A percentile compares a stretch with the other conserved stretches of the same genome.
Evolutionary conservation across 2,329 filamentous ascomycete genomes (phyloP).

Genomic region (Colletotrichum phormii): DNA sequence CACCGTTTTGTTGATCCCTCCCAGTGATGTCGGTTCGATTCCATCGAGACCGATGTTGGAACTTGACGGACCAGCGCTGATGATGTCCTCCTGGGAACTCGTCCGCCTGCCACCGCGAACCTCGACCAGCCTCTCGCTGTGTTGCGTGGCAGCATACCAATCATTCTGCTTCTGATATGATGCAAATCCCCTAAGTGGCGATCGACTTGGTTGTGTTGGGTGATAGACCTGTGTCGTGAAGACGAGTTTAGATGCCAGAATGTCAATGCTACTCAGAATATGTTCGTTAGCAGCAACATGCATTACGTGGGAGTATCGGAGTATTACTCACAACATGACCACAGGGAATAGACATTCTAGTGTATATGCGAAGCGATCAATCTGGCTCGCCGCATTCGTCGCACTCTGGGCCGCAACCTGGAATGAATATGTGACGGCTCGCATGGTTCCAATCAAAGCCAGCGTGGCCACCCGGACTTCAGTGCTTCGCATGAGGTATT

Average conservation of each 20-base stretch:
- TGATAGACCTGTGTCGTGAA: slow-evolving; percentile 34
- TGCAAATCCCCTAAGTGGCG: neutral
- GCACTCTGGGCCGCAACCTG: slow-evolving; percentile 51
- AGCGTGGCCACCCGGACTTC: slow-evolving; percentile 53
- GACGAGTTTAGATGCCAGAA: slow-evolving; percentile 48
- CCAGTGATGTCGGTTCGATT: neutral
- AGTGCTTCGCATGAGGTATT: slow-evolving; percentile 53
- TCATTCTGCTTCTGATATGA: neutral
- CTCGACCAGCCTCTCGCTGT: neutral
- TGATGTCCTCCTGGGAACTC: neutral
- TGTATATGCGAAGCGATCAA: slow-evolving; percentile 55
- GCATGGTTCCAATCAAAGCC: slow-evolving; percentile 50
- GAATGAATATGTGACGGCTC: slow-evolving; percentile 56
- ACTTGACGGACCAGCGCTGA: neutral
- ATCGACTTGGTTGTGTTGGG: neutral
- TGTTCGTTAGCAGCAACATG: neutral
- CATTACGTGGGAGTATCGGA: rapidly evolving
- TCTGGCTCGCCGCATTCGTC: slow-evolving; percentile 48
- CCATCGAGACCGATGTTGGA: neutral
- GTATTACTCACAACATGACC: slow-evolving; percentile 50
- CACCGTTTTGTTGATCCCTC: slow-evolving; percentile 28
- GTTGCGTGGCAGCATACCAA: neutral
- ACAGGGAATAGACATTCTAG: slow-evolving; percentile 56
- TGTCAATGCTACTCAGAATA: slow-evolving; percentile 43
- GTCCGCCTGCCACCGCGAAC: neutral